These are phyloP conservation scores for Chytriomyces sp. DNA, from an alignment of 192 early-diverging fungal genomes.

Conservation along the genomic window DNA sequence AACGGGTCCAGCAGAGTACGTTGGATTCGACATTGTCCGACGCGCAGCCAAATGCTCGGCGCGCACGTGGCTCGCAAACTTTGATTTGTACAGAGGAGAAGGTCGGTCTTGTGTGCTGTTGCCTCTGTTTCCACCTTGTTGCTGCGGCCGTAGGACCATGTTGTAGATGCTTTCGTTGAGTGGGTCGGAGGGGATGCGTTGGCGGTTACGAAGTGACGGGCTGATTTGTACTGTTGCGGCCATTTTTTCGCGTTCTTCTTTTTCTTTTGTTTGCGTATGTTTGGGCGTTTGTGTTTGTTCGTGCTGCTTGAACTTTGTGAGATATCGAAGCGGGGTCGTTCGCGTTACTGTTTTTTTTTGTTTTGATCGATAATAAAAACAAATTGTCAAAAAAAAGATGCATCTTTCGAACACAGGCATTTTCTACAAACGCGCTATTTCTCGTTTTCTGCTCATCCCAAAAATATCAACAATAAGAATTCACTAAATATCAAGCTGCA, in stretches of 20 bases:
- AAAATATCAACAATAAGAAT: no score
- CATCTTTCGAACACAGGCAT: no score
- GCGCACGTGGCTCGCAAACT: conserved; percentile 39
- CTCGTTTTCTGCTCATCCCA: no score
- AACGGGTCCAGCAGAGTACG: neutral
- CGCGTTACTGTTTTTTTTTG: no score
- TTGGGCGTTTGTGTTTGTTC: neutral
- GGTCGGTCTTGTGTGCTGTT: conserved; percentile 27
- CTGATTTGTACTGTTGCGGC: conserved; percentile 35
- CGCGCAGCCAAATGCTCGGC: conserved; percentile 35
- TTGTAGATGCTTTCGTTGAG: conserved; percentile 50
- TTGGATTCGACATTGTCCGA: conserved; percentile 12
- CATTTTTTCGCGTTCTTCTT: conserved; percentile 7
- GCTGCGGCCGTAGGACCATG: conserved; percentile 36
- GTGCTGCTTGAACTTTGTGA: no score
- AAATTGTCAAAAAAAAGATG: no score
- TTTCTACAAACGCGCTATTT: no score
- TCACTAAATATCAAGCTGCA: no score
- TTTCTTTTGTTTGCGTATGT: neutral
- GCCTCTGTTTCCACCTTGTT: no score
- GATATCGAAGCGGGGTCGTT: no score
- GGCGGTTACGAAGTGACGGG: neutral
- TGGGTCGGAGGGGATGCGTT: conserved; percentile 36
- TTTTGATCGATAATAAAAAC: no score
- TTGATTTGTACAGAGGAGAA: conserved; percentile 37